phyloP scores from a whole-genome alignment of 2,329 filamentous ascomycete species.

The Neonectria sp. region DNA sequence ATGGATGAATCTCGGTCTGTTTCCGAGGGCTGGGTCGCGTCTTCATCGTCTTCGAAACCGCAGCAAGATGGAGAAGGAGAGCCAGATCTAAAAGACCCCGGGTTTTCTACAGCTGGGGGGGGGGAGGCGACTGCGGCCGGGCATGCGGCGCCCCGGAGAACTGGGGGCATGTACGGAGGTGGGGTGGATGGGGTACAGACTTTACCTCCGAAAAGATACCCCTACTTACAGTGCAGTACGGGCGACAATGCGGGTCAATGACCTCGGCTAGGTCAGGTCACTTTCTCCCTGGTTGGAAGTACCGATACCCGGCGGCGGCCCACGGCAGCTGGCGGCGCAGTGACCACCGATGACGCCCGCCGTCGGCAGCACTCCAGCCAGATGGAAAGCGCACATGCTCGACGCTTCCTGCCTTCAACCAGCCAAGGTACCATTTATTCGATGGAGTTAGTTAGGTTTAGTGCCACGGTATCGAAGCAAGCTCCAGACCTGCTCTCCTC shows the following conservation, averaged over 20 bases:
- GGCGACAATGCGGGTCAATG: not conserved
- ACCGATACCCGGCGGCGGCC: slow-evolving; percentile 17
- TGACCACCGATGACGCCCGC: slow-evolving; percentile 12
- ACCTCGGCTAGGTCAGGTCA: slow-evolving; percentile 20
- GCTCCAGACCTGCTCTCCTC: not conserved
- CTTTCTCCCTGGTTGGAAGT: not conserved
- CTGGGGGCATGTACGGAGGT: not conserved
- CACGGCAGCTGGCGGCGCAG: slow-evolving; percentile 8
- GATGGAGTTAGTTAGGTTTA: not conserved
- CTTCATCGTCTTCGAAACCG: slow-evolving; percentile 5
- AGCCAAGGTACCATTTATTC: not conserved
- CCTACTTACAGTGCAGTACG: not conserved
- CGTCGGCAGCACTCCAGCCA: slow-evolving; percentile 7
- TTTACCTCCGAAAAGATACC: slow-evolving; percentile 21
- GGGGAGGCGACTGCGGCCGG: not conserved
- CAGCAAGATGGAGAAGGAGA: not conserved
- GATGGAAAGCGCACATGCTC: slow-evolving; percentile 17
- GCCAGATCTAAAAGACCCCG: not conserved
- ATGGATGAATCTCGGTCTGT: slow-evolving; percentile 21
- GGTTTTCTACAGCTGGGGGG: not conserved
- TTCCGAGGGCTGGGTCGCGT: slow-evolving; percentile 17
- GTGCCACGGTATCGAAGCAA: not conserved
- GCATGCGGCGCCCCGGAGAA: slow-evolving; percentile 3
- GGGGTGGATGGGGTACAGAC: not conserved
- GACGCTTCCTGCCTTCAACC: not conserved